Evolutionary conservation across 306 rosid genomes (phyloP).

Genomic region (Nissolia schottii): DNA sequence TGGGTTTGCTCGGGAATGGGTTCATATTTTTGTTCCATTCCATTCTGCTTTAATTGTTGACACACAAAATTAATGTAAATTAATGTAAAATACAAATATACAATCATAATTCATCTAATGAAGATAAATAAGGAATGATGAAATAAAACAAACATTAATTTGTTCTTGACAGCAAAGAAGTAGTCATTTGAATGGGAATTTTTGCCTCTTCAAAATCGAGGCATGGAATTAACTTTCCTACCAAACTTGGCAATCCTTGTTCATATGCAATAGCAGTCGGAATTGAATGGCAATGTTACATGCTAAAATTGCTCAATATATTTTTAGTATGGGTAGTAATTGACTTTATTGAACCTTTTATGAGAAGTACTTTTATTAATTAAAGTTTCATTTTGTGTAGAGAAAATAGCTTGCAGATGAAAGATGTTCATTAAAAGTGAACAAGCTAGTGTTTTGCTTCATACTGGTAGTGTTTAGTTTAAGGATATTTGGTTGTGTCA

Average conservation of each 20-base stretch:
- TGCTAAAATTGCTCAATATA: neutral
- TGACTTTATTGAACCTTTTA: neutral
- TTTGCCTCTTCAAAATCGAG: neutral
- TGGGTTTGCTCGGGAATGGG: conserved; percentile 8
- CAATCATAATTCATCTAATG: neutral
- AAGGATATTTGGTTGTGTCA: conserved; percentile 21
- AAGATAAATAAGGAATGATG: neutral
- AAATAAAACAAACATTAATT: neutral
- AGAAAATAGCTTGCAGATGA: conserved; percentile 21
- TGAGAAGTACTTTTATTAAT: neutral
- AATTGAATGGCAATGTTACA: neutral
- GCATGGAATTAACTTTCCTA: neutral
- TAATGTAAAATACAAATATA: no score
- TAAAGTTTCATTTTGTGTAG: neutral
- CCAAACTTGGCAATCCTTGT: neutral
- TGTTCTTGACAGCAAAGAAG: neutral
- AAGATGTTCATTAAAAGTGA: conserved; percentile 21
- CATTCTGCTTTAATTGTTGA: neutral
- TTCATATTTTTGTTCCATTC: neutral
- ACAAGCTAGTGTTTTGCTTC: conserved; percentile 21
- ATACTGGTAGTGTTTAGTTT: conserved; percentile 25
- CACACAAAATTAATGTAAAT: neutral
- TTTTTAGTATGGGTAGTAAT: neutral
- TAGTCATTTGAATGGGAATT: neutral
- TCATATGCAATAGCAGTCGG: neutral